Evolutionary conservation across 495 filamentous ascomycete genomes (phyloP).

Genomic region (Lindgomyces ingoldianus): DNA sequence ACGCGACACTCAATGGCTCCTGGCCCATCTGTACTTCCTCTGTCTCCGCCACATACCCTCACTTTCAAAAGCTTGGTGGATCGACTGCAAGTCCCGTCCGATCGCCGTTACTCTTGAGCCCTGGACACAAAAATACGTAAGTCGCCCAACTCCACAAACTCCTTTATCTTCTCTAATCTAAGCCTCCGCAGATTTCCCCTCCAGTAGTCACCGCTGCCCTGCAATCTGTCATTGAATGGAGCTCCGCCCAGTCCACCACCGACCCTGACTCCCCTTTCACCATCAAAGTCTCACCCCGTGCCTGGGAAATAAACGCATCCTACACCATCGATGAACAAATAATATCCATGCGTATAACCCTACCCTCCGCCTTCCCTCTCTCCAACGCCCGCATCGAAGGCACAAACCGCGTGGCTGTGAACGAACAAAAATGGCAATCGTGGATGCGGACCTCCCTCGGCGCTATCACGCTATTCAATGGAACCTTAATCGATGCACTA

Average conservation of each 20-base stretch:
- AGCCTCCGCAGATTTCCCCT: slow-evolving; percentile 68
- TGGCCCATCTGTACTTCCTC: slow-evolving; percentile 84
- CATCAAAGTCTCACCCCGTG: slow-evolving; percentile 68
- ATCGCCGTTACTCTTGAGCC: slow-evolving; percentile 70
- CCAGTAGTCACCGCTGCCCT: slow-evolving; percentile 72
- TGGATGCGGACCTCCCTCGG: slow-evolving; percentile 87
- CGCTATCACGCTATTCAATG: slow-evolving; percentile 89
- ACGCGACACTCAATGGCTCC: slow-evolving; percentile 74
- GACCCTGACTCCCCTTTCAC: slow-evolving; percentile 70
- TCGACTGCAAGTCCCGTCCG: slow-evolving; percentile 71
- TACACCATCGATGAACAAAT: slow-evolving; percentile 87
- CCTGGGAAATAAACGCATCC: slow-evolving; percentile 73
- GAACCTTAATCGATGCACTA: slow-evolving; percentile 80
- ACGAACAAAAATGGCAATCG: slow-evolving; percentile 83
- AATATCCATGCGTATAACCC: slow-evolving; percentile 72
- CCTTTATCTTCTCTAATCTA: slow-evolving; percentile 1
- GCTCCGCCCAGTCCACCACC: slow-evolving; percentile 48
- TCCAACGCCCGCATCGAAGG: slow-evolving; percentile 73
- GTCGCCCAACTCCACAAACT: not conserved
- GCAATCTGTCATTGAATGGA: slow-evolving; percentile 72
- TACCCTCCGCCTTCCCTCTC: slow-evolving; percentile 81
- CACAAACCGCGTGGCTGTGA: slow-evolving; percentile 78
- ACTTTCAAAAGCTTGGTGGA: slow-evolving; percentile 85
- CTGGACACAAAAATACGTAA: slow-evolving; percentile 76
- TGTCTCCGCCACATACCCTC: slow-evolving; percentile 71